A percentile compares a stretch with the other conserved stretches of the same genome.
Evolutionary conservation across 495 filamentous ascomycete species (phyloP).

Genomic region (Cercophora scortea): DNA sequence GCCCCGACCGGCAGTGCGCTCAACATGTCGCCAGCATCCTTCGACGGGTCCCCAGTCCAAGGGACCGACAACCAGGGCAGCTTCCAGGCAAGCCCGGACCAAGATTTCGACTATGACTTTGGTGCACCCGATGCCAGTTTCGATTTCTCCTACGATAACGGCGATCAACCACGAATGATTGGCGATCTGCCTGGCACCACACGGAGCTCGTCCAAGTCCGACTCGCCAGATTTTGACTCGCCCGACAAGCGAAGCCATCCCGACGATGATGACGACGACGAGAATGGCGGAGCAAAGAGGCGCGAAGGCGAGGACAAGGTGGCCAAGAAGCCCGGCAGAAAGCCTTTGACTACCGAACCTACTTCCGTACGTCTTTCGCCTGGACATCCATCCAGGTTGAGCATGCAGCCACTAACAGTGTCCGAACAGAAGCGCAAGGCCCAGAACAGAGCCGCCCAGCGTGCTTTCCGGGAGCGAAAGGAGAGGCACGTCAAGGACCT

Average conservation of each 20-base stretch:
- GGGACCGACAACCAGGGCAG: constrained; percentile 22
- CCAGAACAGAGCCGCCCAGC: constrained; percentile 93
- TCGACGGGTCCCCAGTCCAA: constrained; percentile 47
- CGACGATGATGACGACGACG: constrained; percentile 60
- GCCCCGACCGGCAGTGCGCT: constrained; percentile 23
- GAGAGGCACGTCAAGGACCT: constrained; percentile 96
- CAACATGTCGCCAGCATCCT: constrained; percentile 43
- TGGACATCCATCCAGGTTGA: background rate
- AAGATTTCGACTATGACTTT: constrained; percentile 68
- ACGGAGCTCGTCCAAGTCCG: constrained; percentile 36
- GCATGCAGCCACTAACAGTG: constrained; percentile 1
- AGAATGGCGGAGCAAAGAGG: constrained; percentile 60
- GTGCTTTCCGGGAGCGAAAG: constrained; percentile 95
- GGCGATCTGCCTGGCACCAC: constrained; percentile 58
- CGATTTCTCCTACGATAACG: constrained; percentile 61
- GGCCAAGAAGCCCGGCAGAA: constrained; percentile 91
- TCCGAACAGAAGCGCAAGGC: constrained; percentile 90
- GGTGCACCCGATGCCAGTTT: constrained; percentile 39
- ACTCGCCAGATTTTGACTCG: constrained; percentile 57
- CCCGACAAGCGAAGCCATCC: constrained; percentile 79
- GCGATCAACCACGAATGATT: constrained; percentile 63
- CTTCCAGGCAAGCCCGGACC: constrained; percentile 68
- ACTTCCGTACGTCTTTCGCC: constrained; percentile 68
- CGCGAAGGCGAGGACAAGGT: constrained; percentile 68
- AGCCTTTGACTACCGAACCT: constrained; percentile 90